A percentile compares a stretch with the other conserved stretches of the same genome.
phyloP scores from a whole-genome alignment of 768 basidiomycete genomes.

The Boletus insuetus region DNA sequence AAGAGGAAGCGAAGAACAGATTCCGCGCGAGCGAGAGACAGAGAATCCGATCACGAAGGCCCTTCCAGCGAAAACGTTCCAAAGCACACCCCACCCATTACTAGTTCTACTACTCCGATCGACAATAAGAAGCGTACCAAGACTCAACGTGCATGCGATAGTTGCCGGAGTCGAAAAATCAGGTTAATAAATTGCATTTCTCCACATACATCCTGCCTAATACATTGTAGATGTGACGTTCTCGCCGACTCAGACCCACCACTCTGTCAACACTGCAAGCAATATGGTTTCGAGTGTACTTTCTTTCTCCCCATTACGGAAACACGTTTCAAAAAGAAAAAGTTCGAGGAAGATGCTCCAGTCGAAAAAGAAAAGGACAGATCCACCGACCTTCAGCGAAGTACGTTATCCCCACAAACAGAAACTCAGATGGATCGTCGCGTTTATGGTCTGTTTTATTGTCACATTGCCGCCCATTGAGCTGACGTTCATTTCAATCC shows the following conservation, averaged over 20 bases:
- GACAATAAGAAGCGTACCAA: slow-evolving; percentile 89
- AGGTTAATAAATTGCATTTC: slow-evolving; percentile 40
- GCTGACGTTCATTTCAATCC: slow-evolving; percentile 32
- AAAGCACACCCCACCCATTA: slow-evolving; percentile 31
- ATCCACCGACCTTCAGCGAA: slow-evolving; percentile 26
- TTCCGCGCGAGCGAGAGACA: slow-evolving; percentile 41
- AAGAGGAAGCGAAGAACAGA: slow-evolving; percentile 67
- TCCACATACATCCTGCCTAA: slow-evolving; percentile 13
- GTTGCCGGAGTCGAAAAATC: slow-evolving; percentile 88
- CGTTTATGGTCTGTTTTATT: slow-evolving; percentile 54
- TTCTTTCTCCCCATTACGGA: slow-evolving; percentile 98
- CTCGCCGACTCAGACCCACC: slow-evolving; percentile 75
- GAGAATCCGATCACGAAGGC: slow-evolving; percentile 60
- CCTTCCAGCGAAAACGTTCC: slow-evolving; percentile 46
- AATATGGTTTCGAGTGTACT: slow-evolving; percentile 91
- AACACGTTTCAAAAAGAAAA: slow-evolving; percentile 98
- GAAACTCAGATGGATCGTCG: slow-evolving; percentile 56
- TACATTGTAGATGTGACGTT: slow-evolving; percentile 66
- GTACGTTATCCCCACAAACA: slow-evolving; percentile 43
- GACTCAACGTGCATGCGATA: slow-evolving; percentile 90
- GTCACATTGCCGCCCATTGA: slow-evolving; percentile 9
- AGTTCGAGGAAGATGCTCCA: slow-evolving; percentile 65
- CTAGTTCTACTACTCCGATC: slow-evolving; percentile 31
- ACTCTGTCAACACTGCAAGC: slow-evolving; percentile 91
- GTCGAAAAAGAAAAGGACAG: slow-evolving; percentile 37